These are phyloP conservation scores for Centaurea solstitialis DNA, from an alignment of 129 eudicot species.

Conservation along the genomic window DNA sequence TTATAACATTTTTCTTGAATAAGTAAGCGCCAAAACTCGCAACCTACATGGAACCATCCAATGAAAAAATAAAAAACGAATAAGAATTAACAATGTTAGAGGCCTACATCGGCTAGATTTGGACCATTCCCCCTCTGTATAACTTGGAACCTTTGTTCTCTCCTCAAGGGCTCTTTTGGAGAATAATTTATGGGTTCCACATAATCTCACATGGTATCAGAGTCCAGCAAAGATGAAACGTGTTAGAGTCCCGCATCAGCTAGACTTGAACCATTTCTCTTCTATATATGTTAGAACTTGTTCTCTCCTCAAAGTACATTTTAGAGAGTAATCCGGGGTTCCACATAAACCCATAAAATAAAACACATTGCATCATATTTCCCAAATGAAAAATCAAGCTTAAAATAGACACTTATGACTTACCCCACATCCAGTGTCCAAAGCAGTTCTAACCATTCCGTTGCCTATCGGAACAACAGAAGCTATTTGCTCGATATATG, in stretches of 20 bases:
- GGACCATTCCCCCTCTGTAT: not conserved
- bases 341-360: not conserved
- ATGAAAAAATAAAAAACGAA: not conserved
- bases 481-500: conserved; percentile 50
- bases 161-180: not conserved
- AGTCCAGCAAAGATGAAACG: too few species aligned
- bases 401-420: not conserved
- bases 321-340: not conserved
- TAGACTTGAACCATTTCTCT: too few species aligned
- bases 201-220: not conserved
- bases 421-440: conserved; percentile 64
- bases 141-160: not conserved
- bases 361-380: not conserved
- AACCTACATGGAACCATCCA: conserved; percentile 19
- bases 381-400: not conserved
- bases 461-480: conserved; percentile 49
- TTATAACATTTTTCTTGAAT: conserved; percentile 36
- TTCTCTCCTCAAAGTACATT: not conserved
- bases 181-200: not conserved
- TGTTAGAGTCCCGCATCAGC: too few species aligned
- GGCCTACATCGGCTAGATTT: not conserved
- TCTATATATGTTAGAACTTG: not conserved
- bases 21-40: conserved; percentile 36
- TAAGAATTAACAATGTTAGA: not conserved
- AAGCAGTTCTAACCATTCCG: conserved; percentile 45